A percentile compares a stretch with the other conserved stretches of the same genome.
phyloP scores from a whole-genome alignment of 2,329 filamentous ascomycete species.

The Cercospora sp. region DNA sequence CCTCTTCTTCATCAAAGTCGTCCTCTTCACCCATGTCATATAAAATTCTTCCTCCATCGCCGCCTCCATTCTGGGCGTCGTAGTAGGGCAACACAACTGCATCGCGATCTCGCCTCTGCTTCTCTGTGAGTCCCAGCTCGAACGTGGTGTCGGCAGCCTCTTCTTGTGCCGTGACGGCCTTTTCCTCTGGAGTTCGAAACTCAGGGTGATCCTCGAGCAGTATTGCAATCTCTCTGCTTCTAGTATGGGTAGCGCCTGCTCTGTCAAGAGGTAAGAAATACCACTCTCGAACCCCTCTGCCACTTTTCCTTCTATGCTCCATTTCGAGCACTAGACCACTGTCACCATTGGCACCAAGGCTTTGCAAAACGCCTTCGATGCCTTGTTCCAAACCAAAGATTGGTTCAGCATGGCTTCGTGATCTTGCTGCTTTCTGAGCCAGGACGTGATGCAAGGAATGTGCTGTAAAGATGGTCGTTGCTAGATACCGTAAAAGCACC shows the following conservation, averaged over 20 bases:
- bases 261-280: conserved; percentile 54
- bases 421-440: conserved; percentile 69
- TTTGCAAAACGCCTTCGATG: conserved; percentile 74
- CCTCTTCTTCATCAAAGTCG: conserved; percentile 94
- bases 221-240: conserved; percentile 44
- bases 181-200: conserved; percentile 56
- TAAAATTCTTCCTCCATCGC: conserved; percentile 87
- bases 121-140: conserved; percentile 81
- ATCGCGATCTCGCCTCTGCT: conserved; percentile 82
- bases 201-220: conserved; percentile 76
- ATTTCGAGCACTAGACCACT: conserved; percentile 73
- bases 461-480: conserved; percentile 79
- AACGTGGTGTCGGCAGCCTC: conserved; percentile 72
- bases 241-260: conserved; percentile 14
- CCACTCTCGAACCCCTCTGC: conserved; percentile 71
- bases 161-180: conserved; percentile 39
- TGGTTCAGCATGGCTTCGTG: conserved; percentile 73
- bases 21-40: conserved; percentile 98
- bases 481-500: conserved; percentile 74
- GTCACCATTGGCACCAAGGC: conserved; percentile 56
- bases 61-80: conserved; percentile 81
- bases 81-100: conserved; percentile 93
- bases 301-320: conserved; percentile 82
- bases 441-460: conserved; percentile 74
- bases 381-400: conserved; percentile 76